Evolutionary conservation across 257 asterid genomes (phyloP).

Genomic region (Solanum megistacrolobum): DNA sequence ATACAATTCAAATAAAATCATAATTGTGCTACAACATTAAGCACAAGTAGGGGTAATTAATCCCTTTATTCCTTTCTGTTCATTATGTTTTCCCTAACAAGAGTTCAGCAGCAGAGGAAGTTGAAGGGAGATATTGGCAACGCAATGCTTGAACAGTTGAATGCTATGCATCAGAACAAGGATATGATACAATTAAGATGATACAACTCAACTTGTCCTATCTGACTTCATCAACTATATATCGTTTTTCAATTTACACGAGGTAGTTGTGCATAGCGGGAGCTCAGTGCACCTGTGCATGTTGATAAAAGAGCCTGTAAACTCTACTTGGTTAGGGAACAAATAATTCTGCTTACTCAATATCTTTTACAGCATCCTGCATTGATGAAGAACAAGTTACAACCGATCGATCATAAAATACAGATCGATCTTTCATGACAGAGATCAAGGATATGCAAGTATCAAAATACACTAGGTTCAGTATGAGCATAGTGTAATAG

Average conservation of each 20-base stretch:
- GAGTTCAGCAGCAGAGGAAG: neutral
- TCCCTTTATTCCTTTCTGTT: neutral
- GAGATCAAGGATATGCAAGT: neutral
- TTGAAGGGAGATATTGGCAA: neutral
- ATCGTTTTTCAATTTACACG: neutral
- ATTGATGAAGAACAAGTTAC: neutral
- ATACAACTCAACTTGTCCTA: neutral
- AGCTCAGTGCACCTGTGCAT: neutral
- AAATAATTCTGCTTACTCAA: conserved; percentile 7
- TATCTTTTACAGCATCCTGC: conserved; percentile 44
- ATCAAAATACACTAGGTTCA: neutral
- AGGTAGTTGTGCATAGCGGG: neutral
- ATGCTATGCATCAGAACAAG: neutral
- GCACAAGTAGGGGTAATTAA: neutral
- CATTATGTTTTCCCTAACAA: neutral
- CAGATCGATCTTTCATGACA: neutral
- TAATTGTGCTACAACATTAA: neutral
- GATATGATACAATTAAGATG: neutral
- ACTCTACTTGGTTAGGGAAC: neutral
- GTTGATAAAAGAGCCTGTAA: neutral
- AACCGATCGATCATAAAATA: neutral
- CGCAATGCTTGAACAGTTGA: neutral
- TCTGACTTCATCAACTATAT: neutral
- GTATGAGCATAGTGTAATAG: neutral
- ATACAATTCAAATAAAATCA: neutral